Evolutionary conservation across 805 yeast species (phyloP), one percentile per base, ranked within the genome.

Genomic region (Ogataea methanolica): DNA sequence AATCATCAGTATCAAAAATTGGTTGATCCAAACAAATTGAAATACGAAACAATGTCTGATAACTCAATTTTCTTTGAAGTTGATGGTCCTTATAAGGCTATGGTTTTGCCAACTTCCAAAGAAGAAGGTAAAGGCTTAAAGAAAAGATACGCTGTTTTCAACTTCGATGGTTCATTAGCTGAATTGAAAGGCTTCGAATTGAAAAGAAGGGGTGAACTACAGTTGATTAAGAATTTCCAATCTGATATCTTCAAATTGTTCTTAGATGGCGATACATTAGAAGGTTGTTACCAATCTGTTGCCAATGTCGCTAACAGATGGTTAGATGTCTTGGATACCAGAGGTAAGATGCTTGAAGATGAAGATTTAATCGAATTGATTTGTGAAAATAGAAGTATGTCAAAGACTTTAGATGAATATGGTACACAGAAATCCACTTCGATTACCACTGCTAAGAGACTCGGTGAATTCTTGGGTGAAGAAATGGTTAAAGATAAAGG

Each of bases 401-500:
- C 96, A 36, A 92, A 89, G 61, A 80, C 96, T 26, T 72, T 94
- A 54, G 86, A 79, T 16, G 98, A 92, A 61, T 94, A 94, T 59
- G 97, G 82, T 8, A 78, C 76, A 26, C 97, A 89, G 62, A 94
- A 95, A 61, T 88, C 97, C 0, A 89, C 98, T 0, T 88, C 98
- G 0, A 92, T 95, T 53, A 90, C 98, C 0, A 94, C 99, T 0
- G 99, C 99, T 0, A 82, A 77, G 54, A 76, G 99, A 58, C 71
- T 94, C 45, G 97, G 97, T 49, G 97, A 94, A 57, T 92, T 94
- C 62, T 74, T 94, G 55, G 99, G 99, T 14, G 90, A 85, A 53
- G 96, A 90, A 56, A 92, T 92, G 96, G 95, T 90, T 3, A 91
- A 89, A 59, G 98, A 90, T 66, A 90, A 91, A 50, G 98, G 99